These are phyloP conservation scores for Daldinia bambusicola DNA, from an alignment of 495 filamentous ascomycete genomes.

Conservation along the genomic window DNA sequence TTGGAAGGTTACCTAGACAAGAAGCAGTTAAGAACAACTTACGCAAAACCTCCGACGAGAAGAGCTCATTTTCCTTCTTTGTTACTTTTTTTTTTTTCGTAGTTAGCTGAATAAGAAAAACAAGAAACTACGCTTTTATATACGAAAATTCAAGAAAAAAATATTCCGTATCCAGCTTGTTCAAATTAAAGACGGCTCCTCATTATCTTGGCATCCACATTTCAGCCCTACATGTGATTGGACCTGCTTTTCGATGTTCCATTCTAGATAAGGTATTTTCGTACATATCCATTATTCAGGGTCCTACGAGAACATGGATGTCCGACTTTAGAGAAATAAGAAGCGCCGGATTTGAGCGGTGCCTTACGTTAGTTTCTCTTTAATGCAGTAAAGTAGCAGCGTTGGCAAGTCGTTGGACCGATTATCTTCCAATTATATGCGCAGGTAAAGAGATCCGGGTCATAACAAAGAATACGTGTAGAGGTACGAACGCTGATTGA, in stretches of 20 bases:
- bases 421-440: constrained; percentile 7
- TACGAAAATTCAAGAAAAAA: constrained; percentile 1
- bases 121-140: constrained; percentile 20
- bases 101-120: constrained; percentile 35
- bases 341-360: neutral
- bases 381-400: neutral
- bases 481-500: neutral
- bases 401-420: neutral
- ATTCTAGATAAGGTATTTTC: neutral
- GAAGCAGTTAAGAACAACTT: constrained; percentile 7
- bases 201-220: constrained; percentile 17
- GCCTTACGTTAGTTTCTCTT: constrained; percentile 7
- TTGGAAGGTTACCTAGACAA: constrained; percentile 30
- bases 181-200: constrained; percentile 2
- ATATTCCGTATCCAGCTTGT: neutral
- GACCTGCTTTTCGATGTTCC: constrained; percentile 27
- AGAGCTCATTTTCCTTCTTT: constrained; percentile 17
- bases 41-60: constrained; percentile 20
- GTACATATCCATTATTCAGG: neutral
- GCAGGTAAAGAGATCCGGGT: neutral
- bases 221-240: constrained; percentile 40
- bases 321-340: neutral
- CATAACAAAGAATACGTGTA: neutral
- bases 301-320: neutral
- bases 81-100: constrained; percentile 16